phyloP scores from a whole-genome alignment of 2,329 filamentous ascomycete genomes.

The Thelonectria blattea region DNA sequence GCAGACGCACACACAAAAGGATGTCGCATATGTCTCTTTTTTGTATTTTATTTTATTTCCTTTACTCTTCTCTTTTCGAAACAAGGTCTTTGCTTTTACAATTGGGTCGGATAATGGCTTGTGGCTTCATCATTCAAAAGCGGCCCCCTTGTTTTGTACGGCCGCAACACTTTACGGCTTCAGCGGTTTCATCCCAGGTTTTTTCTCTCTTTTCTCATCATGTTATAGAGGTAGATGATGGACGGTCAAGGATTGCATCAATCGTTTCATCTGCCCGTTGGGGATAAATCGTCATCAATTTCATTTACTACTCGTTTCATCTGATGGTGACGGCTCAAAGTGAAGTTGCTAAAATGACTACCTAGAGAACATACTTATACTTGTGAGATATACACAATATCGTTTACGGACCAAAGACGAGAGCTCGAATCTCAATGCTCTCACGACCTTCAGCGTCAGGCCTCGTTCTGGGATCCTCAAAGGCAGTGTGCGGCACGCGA shows the following conservation, averaged over 20 bases:
- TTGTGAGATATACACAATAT: background rate
- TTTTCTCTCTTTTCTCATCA: conserved; percentile 20
- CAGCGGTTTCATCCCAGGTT: background rate
- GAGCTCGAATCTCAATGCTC: conserved; percentile 86
- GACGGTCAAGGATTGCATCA: conserved; percentile 24
- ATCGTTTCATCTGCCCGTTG: background rate
- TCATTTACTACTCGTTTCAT: background rate
- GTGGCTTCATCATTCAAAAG: conserved; percentile 3
- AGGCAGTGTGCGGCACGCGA: conserved; percentile 76
- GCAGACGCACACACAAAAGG: conserved; percentile 12
- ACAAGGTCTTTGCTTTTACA: background rate
- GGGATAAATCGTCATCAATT: background rate
- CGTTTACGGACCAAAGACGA: conserved; percentile 74
- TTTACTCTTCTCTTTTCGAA: background rate
- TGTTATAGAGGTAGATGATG: conserved; percentile 30
- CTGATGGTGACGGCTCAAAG: background rate
- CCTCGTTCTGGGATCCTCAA: conserved; percentile 75
- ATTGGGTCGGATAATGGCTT: conserved; percentile 12
- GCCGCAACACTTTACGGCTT: conserved; percentile 4
- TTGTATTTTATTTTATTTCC: background rate
- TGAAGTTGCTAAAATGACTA: background rate
- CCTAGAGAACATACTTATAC: background rate
- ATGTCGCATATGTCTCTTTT: conserved; percentile 24
- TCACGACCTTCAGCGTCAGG: conserved; percentile 74
- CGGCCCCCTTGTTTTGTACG: background rate